These are phyloP conservation scores for Hypholoma sublateritium DNA, from an alignment of 768 basidiomycete genomes.

Conservation along the genomic window DNA sequence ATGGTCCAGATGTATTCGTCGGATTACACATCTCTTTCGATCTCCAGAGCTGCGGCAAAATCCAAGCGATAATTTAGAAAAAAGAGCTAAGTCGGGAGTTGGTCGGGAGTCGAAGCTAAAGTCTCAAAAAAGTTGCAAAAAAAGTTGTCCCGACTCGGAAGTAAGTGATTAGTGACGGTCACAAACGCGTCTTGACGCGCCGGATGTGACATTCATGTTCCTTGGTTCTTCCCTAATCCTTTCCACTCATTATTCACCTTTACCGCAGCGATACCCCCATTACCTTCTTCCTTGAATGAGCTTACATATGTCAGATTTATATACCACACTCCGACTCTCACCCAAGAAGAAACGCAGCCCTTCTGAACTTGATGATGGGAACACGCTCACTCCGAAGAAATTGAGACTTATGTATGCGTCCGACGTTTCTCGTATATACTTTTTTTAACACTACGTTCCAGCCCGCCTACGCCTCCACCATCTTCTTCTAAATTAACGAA, in stretches of 20 bases:
- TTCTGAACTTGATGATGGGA: conserved; percentile 53
- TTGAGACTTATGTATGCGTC: conserved; percentile 52
- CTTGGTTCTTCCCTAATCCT: neutral
- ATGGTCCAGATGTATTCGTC: no score
- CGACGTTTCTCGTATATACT: neutral
- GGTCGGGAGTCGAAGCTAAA: no score
- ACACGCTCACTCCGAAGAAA: conserved; percentile 66
- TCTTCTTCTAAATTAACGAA: conserved; percentile 38
- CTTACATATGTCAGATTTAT: conserved; percentile 54
- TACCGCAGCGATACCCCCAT: conserved; percentile 21
- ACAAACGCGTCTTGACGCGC: conserved; percentile 21
- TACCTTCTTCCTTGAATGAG: conserved; percentile 5
- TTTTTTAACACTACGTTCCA: conserved; percentile 19
- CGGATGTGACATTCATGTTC: conserved; percentile 10
- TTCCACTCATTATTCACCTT: neutral
- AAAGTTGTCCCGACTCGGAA: no score
- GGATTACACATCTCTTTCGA: no score
- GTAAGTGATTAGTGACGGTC: neutral
- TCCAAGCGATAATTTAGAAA: no score
- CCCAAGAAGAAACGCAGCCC: conserved; percentile 68
- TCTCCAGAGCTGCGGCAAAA: no score
- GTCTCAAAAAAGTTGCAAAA: no score
- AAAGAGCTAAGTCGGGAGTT: no score
- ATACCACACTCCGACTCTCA: conserved; percentile 61
- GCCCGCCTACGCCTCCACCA: conserved; percentile 60